Percentiles rank a stretch among this genome's conserved stretches.
Conservation (phyloP, 176 grass and related monocot genomes). For the Lolium rigidum region DNA sequence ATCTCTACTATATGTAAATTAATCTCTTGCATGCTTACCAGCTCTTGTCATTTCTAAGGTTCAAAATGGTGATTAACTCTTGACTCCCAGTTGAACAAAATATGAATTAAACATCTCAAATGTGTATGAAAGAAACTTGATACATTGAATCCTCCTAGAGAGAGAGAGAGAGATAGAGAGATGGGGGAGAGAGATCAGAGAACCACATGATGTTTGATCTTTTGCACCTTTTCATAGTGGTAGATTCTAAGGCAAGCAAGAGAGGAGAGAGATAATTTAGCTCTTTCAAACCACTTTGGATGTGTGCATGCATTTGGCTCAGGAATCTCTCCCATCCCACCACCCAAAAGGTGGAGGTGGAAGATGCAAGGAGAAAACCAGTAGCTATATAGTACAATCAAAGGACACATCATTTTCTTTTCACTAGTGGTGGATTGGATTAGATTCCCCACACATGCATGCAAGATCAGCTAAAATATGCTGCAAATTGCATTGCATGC, state of each 20-base stretch:
- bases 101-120: background rate
- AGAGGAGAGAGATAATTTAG: background rate
- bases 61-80: background rate
- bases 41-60: background rate
- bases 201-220: slow-evolving; percentile 50
- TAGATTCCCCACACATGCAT: slow-evolving; percentile 40
- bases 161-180: slow-evolving; percentile 24
- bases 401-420: slow-evolving; percentile 24
- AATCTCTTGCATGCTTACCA: background rate
- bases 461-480: slow-evolving; percentile 28
- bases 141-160: background rate
- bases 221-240: slow-evolving; percentile 45
- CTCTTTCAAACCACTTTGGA: slow-evolving; percentile 39
- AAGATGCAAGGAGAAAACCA: slow-evolving; percentile 30
- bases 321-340: slow-evolving; percentile 59
- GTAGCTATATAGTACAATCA: slow-evolving; percentile 1
- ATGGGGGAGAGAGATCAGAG: background rate
- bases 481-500: slow-evolving; percentile 37
- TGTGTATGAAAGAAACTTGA: background rate
- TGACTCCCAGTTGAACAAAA: background rate
- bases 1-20: background rate
- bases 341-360: slow-evolving; percentile 27
- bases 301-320: slow-evolving; percentile 47
- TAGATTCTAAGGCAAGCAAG: slow-evolving; percentile 65
- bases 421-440: slow-evolving; percentile 45